Conservation (phyloP, 495 filamentous ascomycete genomes). For the Hypoxylon intermedium region DNA sequence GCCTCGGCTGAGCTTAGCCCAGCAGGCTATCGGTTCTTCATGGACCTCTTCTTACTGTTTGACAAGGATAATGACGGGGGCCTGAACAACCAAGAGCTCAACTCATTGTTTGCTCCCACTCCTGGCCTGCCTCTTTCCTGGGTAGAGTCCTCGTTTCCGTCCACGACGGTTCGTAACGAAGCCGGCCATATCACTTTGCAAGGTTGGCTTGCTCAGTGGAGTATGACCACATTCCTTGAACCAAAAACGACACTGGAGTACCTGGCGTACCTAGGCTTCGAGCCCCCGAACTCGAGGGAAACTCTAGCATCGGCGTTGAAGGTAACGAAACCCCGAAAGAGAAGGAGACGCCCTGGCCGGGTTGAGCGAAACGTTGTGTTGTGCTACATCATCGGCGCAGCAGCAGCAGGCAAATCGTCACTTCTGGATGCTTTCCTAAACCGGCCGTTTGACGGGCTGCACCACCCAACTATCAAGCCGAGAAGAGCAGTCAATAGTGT, state of each 20-base stretch:
- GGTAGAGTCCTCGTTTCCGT: slow-evolving; percentile 86
- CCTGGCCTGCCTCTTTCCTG: slow-evolving; percentile 87
- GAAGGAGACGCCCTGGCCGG: slow-evolving; percentile 76
- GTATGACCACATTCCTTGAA: slow-evolving; percentile 97
- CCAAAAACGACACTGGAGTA: slow-evolving; percentile 95
- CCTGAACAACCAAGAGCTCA: slow-evolving; percentile 81
- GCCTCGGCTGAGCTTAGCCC: slow-evolving; percentile 94
- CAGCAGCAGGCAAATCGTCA: slow-evolving; percentile 84
- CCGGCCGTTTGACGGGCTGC: slow-evolving; percentile 82
- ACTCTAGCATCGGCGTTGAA: slow-evolving; percentile 84
- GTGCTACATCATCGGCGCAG: slow-evolving; percentile 88
- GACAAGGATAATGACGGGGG: slow-evolving; percentile 98
- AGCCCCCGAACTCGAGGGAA: slow-evolving; percentile 66
- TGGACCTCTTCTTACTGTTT: slow-evolving; percentile 91
- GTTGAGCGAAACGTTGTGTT: slow-evolving; percentile 96
- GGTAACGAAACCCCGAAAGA: slow-evolving; percentile 87
- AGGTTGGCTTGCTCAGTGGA: slow-evolving; percentile 98
- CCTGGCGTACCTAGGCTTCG: slow-evolving; percentile 93
- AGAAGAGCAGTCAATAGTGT: slow-evolving; percentile 94
- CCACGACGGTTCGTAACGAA: slow-evolving; percentile 92
- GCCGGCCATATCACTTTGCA: slow-evolving; percentile 94
- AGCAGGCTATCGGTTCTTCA: slow-evolving; percentile 94
- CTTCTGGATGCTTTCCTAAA: slow-evolving; percentile 91
- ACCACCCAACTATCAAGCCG: slow-evolving; percentile 93
- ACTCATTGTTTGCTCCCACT: slow-evolving; percentile 88